Percentiles rank a stretch among this genome's conserved stretches.
Evolutionary conservation across 768 basidiomycete genomes (phyloP).

Genomic region (Royoungia palumana): DNA sequence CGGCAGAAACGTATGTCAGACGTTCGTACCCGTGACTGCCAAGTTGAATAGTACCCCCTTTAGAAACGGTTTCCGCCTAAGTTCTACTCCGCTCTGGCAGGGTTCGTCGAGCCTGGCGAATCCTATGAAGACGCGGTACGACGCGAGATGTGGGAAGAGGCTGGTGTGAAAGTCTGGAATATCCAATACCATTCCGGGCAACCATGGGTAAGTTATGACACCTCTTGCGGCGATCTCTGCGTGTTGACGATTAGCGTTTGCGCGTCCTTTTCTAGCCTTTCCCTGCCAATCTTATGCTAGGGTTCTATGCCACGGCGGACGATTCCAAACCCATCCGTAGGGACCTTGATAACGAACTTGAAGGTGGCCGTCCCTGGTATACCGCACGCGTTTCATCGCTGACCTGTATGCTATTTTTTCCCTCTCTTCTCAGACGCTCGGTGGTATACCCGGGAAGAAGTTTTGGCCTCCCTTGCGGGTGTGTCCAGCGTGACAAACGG

Average conservation of each 20-base stretch:
- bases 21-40: background rate
- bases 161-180: constrained; percentile 83
- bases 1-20: constrained; percentile 68
- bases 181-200: constrained; percentile 83
- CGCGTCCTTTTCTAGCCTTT: constrained; percentile 57
- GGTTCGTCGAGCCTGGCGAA: constrained; percentile 94
- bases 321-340: constrained; percentile 67
- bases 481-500: constrained; percentile 31
- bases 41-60: background rate
- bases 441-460: constrained; percentile 81
- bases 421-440: constrained; percentile 61
- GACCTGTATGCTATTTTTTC: background rate
- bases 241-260: background rate
- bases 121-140: constrained; percentile 90
- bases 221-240: background rate
- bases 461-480: constrained; percentile 52
- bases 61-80: constrained; percentile 64
- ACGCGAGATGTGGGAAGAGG: constrained; percentile 95
- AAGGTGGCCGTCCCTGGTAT: constrained; percentile 43
- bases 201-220: constrained; percentile 65
- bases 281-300: constrained; percentile 88
- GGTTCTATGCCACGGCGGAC: constrained; percentile 80
- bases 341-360: constrained; percentile 95
- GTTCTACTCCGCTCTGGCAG: constrained; percentile 88
- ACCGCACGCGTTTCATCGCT: background rate